Base-by-base conservation (phyloP, 805 yeast genomes). In the Candida mattraensis region DNA sequence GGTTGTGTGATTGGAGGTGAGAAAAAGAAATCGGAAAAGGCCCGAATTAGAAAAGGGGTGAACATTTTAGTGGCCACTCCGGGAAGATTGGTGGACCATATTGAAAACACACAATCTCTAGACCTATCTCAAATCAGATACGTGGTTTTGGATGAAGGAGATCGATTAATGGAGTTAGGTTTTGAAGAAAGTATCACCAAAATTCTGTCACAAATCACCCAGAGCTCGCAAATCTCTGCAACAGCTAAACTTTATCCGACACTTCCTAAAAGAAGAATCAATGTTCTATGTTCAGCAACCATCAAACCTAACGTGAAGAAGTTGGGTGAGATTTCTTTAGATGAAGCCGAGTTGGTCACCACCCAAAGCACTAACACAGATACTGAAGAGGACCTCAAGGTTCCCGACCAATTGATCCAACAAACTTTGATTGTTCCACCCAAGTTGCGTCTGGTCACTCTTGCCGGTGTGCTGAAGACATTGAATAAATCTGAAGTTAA, bases 1-100 rank as follows among this genome's bases (percentile, higher is more conserved):
- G 96, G 98, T 24, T 77, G 89, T 25, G 95, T 93, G 17, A 88
- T 88, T 63, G 99, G 99, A 55, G 99, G 99, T 43, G 99, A 93
- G 58, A 89, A 91, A 74, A 91, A 91, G 61, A 94, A 93, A 56
- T 76, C 95, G 2, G 99, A 93, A 61, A 93, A 93, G 71, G 97
- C 98, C 2, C 69, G 99, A 52, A 64, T 93, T 21, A 75, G 99
- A 56, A 91, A 91, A 60, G 99, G 99, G 47, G 95, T 89, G 21
- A 93, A 93, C 60, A 80, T 93, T 21, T 71, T 93, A n/a, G 94
- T 93, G 26, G 97, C 95, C 9, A 93, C 99, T 0, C 99, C 99
- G 2, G 99, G 99, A 42, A 76, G 99, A 51, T 67, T 93, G 28
- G 84, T 87, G 7, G 99, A 93, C 58, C 99, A 93, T 67, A 78